Evolutionary conservation across 23 red algal genomes (phyloP).

Genomic region (Gracilaria gracilis): DNA sequence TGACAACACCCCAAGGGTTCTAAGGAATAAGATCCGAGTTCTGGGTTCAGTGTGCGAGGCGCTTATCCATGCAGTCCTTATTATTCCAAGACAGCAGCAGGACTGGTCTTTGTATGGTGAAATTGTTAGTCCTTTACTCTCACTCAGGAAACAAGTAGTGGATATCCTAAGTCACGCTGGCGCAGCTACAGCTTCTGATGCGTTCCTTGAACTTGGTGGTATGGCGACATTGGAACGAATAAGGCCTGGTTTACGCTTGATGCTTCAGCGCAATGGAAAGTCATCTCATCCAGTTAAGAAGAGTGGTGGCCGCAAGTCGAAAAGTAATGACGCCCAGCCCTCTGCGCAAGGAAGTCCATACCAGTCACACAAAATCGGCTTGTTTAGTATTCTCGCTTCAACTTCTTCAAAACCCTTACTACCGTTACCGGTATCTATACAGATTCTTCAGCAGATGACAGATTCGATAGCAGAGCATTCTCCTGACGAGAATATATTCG

Average conservation of each 20-base stretch:
- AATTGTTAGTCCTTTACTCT: slow-evolving; percentile 24
- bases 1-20: slow-evolving; percentile 23
- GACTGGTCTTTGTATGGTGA: slow-evolving; percentile 44
- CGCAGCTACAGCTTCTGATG: slow-evolving; percentile 45
- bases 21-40: slow-evolving; percentile 44
- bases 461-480: background rate
- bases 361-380: slow-evolving; percentile 16
- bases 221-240: slow-evolving; percentile 26
- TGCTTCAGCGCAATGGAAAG: slow-evolving; percentile 61
- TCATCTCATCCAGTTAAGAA: slow-evolving; percentile 26
- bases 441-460: slow-evolving; percentile 41
- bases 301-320: slow-evolving; percentile 21
- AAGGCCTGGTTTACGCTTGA: slow-evolving; percentile 48
- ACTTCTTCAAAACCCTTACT: slow-evolving; percentile 49
- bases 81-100: slow-evolving; percentile 36
- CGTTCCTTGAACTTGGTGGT: slow-evolving; percentile 61
- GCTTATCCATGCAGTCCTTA: slow-evolving; percentile 54
- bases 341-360: background rate
- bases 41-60: slow-evolving; percentile 68
- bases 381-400: slow-evolving; percentile 54
- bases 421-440: slow-evolving; percentile 26
- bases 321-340: slow-evolving; percentile 2
- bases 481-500: slow-evolving; percentile 14
- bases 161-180: slow-evolving; percentile 45
- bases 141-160: slow-evolving; percentile 34